These are phyloP conservation scores for Psilocybe azurescens DNA, from an alignment of 768 basidiomycete genomes.

Conservation along the genomic window DNA sequence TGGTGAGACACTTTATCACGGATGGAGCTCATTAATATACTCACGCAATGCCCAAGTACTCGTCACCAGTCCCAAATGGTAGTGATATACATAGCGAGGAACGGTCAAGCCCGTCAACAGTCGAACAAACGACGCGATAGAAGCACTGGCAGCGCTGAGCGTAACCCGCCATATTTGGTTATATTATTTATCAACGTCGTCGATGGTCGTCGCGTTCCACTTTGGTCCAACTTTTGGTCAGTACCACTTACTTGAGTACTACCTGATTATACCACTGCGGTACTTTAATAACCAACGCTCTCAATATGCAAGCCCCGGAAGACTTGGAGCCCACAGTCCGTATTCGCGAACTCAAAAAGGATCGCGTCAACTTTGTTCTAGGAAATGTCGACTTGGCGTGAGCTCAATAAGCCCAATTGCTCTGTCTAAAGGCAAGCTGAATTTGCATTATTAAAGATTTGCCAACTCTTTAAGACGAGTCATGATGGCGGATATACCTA, in stretches of 20 bases:
- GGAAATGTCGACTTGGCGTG: slow-evolving; percentile 97
- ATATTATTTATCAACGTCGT: background rate
- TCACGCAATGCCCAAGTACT: background rate
- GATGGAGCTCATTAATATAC: background rate
- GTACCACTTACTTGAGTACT: background rate
- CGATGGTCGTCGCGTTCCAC: background rate
- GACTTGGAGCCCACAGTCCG: slow-evolving; percentile 73
- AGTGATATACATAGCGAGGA: slow-evolving; percentile 5
- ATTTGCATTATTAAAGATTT: slow-evolving; percentile 55
- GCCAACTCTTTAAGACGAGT: slow-evolving; percentile 94
- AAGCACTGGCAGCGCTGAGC: background rate
- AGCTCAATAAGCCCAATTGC: slow-evolving; percentile 32
- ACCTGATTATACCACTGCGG: background rate
- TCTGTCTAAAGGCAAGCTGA: slow-evolving; percentile 8
- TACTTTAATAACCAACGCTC: background rate
- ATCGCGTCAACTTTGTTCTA: slow-evolving; percentile 89
- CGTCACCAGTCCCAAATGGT: slow-evolving; percentile 1
- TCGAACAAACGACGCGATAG: background rate
- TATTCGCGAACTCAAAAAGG: slow-evolving; percentile 84
- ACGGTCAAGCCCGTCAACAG: background rate
- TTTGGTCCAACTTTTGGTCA: background rate
- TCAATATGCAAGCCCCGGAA: slow-evolving; percentile 44
- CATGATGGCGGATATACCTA: slow-evolving; percentile 96
- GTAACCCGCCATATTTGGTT: background rate
- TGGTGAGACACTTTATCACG: background rate